Conservation (phyloP, 352 stramenopile species). For the Plasmopara muralis region DNA sequence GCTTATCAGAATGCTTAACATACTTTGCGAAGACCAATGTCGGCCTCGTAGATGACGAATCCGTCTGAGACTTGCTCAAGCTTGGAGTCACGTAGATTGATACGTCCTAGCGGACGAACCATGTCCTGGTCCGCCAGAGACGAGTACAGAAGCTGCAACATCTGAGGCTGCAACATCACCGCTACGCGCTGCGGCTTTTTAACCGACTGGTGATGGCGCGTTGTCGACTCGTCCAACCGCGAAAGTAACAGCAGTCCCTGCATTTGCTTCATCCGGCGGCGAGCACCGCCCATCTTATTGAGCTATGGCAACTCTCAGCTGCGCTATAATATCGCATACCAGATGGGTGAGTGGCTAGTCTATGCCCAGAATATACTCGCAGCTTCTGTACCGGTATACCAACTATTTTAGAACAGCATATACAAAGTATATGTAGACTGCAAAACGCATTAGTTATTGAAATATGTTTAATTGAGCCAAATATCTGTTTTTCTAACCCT, state of each 20-base stretch:
- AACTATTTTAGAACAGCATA: too few relatives aligned
- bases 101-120: slow-evolving; percentile 46
- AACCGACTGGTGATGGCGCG: slow-evolving; percentile 11
- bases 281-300: slow-evolving; percentile 39
- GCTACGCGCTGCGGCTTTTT: slow-evolving; percentile 45
- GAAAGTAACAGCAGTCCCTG: slow-evolving; percentile 61
- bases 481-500: too few relatives aligned
- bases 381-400: too few relatives aligned
- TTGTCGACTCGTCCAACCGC: slow-evolving; percentile 25
- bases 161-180: slow-evolving; percentile 62
- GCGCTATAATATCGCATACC: slow-evolving; percentile 23
- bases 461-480: too few relatives aligned
- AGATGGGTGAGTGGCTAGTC: slow-evolving; percentile 10
- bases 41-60: slow-evolving; percentile 63
- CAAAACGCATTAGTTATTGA: too few relatives aligned
- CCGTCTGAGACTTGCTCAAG: slow-evolving; percentile 67
- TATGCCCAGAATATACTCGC: slow-evolving; percentile 6
- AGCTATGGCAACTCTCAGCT: slow-evolving; percentile 1
- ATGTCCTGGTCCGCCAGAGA: slow-evolving; percentile 69
- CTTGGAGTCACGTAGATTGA: slow-evolving; percentile 51
- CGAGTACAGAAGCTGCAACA: slow-evolving; percentile 61
- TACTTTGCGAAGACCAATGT: slow-evolving; percentile 35
- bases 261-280: slow-evolving; percentile 77
- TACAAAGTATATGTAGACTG: too few relatives aligned
- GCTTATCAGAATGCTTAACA: background rate